Percentiles rank a stretch among this genome's conserved stretches.
phyloP scores from a whole-genome alignment of 106 monocot species.

The Gastrodia elata region DNA sequence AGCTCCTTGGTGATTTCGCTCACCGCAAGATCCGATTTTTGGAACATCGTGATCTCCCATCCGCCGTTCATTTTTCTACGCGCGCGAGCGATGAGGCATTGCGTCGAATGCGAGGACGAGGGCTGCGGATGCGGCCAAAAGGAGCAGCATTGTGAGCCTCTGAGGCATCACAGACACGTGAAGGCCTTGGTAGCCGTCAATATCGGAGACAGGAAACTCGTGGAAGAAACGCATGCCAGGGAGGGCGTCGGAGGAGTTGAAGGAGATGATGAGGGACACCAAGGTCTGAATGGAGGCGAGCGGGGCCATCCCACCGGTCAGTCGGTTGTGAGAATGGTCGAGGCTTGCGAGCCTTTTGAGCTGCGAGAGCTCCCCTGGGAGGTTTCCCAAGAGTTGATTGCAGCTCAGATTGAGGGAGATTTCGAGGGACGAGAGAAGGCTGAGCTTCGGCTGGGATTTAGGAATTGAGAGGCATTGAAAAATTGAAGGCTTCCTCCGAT shows the following conservation, averaged over 20 bases:
- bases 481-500: too few relatives aligned
- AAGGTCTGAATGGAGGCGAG: slow-evolving; percentile 55
- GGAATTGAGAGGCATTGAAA: too few relatives aligned
- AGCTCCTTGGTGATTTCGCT: slow-evolving; percentile 38
- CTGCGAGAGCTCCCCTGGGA: slow-evolving; percentile 39
- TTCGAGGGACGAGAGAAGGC: slow-evolving; percentile 58
- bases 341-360: slow-evolving; percentile 60
- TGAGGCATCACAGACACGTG: slow-evolving; percentile 9
- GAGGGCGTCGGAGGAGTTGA: slow-evolving; percentile 56
- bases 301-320: slow-evolving; percentile 40
- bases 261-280: slow-evolving; percentile 74
- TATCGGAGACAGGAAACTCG: slow-evolving; percentile 49
- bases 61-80: not conserved
- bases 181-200: slow-evolving; percentile 57
- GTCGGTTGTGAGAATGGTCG: slow-evolving; percentile 75
- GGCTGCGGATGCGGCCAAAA: slow-evolving; percentile 34
- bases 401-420: slow-evolving; percentile 87
- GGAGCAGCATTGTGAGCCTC: slow-evolving; percentile 53
- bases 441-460: slow-evolving; percentile 63
- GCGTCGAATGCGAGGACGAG: slow-evolving; percentile 34
- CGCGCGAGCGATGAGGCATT: slow-evolving; percentile 32
- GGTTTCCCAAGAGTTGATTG: slow-evolving; percentile 56
- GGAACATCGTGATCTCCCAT: slow-evolving; percentile 82
- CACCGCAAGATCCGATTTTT: slow-evolving; percentile 66
- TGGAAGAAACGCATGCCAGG: slow-evolving; percentile 70